A percentile compares a stretch with the other conserved stretches of the same genome.
phyloP scores from a whole-genome alignment of 2,329 filamentous ascomycete species.

The Diplodia mutila region DNA sequence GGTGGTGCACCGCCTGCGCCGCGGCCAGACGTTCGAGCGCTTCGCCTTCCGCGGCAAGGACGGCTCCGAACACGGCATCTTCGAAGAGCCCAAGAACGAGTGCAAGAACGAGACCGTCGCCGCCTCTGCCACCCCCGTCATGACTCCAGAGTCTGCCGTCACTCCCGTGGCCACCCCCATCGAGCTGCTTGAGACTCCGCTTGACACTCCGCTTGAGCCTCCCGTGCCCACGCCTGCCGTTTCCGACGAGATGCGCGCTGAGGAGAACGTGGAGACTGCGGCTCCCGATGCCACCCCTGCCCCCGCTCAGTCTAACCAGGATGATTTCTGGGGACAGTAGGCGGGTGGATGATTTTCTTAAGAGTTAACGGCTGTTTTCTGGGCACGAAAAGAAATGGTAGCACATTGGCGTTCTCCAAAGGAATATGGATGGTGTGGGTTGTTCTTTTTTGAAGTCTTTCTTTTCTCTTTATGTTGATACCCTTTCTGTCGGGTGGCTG shows the following conservation, averaged over 20 bases:
- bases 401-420: neutral
- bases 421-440: neutral
- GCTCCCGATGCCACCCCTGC: neutral
- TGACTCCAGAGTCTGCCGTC: neutral
- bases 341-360: neutral
- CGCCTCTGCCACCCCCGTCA: neutral
- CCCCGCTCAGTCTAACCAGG: neutral
- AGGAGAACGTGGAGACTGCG: neutral
- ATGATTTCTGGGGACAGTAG: constrained; percentile 7
- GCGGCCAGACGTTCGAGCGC: constrained; percentile 22
- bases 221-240: neutral
- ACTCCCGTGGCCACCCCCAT: neutral
- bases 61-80: constrained; percentile 18
- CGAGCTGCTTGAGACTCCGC: neutral
- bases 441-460: neutral
- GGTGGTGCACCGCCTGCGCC: constrained; percentile 6
- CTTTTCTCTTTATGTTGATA: neutral
- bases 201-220: neutral
- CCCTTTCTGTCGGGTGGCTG: neutral
- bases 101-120: constrained; percentile 8
- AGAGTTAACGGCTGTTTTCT: neutral
- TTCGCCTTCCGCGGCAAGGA: constrained; percentile 15
- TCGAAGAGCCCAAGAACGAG: constrained; percentile 5
- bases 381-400: neutral
- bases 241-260: neutral